phyloP scores from a whole-genome alignment of 768 basidiomycete species.

The Rhizopogon vinicolor region DNA sequence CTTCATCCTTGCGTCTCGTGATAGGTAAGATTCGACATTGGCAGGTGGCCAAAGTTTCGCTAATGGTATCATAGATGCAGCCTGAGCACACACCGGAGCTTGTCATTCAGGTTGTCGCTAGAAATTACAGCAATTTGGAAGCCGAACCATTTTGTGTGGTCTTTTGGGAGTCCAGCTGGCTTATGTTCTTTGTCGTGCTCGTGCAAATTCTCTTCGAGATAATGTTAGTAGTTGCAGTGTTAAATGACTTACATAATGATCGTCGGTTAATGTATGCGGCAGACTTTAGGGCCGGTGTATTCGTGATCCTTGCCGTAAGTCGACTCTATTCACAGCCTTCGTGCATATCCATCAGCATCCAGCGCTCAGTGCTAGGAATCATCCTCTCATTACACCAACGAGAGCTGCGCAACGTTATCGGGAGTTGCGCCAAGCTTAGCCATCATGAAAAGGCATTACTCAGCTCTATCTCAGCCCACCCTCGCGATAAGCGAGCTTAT shows the following conservation, averaged over 20 bases:
- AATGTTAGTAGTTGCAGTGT: slow-evolving; percentile 3
- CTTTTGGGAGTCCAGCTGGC: background rate
- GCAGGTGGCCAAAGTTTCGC: background rate
- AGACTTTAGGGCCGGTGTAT: slow-evolving; percentile 22
- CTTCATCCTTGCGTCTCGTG: slow-evolving; percentile 11
- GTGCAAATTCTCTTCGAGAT: background rate
- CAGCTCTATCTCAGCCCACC: slow-evolving; percentile 58
- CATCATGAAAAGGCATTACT: slow-evolving; percentile 43
- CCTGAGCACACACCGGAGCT: background rate
- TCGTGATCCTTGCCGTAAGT: background rate
- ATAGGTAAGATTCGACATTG: slow-evolving; percentile 11
- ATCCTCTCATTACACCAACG: background rate
- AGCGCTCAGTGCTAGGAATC: background rate
- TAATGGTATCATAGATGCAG: slow-evolving; percentile 6
- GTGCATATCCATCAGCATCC: background rate
- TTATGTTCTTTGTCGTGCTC: background rate
- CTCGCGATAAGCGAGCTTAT: slow-evolving; percentile 77
- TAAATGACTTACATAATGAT: background rate
- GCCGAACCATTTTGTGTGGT: background rate
- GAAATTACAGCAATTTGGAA: background rate
- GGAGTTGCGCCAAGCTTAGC: background rate
- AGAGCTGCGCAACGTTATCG: slow-evolving; percentile 7
- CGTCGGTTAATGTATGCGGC: no score
- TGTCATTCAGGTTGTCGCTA: slow-evolving; percentile 6
- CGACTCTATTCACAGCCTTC: background rate